A percentile compares a stretch with the other conserved stretches of the same genome.
These are phyloP conservation scores for Aplosporella prunicola DNA, from an alignment of 2,329 filamentous ascomycete species.

Conservation along the genomic window DNA sequence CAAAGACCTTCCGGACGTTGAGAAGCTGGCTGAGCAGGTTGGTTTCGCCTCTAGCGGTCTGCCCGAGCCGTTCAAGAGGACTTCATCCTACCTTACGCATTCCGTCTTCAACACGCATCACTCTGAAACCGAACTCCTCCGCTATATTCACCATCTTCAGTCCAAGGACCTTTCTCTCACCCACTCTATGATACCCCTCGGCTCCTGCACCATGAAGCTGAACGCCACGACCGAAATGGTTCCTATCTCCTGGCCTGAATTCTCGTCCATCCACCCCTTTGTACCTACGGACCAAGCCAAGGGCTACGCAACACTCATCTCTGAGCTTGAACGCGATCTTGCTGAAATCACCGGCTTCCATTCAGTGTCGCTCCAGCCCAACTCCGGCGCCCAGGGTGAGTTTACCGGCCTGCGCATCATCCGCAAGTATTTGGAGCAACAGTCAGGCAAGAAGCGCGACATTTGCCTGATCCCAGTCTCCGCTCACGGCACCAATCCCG, in stretches of 20 bases:
- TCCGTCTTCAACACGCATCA: constrained; percentile 92
- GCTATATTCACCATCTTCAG: constrained; percentile 87
- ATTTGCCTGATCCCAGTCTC: constrained; percentile 93
- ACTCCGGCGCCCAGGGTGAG: constrained; percentile 92
- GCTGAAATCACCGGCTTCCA: constrained; percentile 82
- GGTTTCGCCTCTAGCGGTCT: constrained; percentile 22
- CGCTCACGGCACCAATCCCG: constrained; percentile 91
- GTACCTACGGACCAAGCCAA: constrained; percentile 52
- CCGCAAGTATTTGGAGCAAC: constrained; percentile 68
- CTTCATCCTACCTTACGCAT: constrained; percentile 70
- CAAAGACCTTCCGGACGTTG: constrained; percentile 33
- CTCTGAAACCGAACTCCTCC: constrained; percentile 86
- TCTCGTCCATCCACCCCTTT: constrained; percentile 75
- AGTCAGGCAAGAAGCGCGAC: constrained; percentile 62
- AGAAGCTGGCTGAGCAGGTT: constrained; percentile 9
- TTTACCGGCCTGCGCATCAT: constrained; percentile 86
- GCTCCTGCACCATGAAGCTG: constrained; percentile 97
- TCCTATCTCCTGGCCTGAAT: constrained; percentile 66
- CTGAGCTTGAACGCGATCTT: constrained; percentile 65
- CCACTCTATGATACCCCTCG: constrained; percentile 95
- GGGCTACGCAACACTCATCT: constrained; percentile 63
- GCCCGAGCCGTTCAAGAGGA: constrained; percentile 56
- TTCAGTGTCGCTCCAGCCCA: constrained; percentile 82
- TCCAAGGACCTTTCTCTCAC: constrained; percentile 90
- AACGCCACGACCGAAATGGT: constrained; percentile 93